A percentile compares a stretch with the other conserved stretches of the same genome.
These are phyloP conservation scores for Beta macrorhiza DNA, from an alignment of 179 eudicot genomes.

Conservation along the genomic window DNA sequence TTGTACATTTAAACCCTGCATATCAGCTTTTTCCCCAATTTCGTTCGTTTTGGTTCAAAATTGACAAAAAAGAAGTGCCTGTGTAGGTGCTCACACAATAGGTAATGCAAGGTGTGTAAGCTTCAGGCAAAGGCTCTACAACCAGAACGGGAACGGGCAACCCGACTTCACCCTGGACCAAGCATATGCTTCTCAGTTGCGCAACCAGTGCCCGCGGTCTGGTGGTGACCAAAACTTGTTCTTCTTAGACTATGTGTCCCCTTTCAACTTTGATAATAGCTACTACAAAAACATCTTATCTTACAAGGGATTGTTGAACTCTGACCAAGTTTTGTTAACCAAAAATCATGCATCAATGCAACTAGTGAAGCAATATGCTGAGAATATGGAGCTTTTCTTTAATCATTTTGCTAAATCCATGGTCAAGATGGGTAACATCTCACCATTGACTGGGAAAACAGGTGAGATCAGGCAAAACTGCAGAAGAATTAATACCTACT, in stretches of 20 bases:
- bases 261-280: constrained; percentile 61
- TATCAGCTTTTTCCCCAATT: too few species aligned
- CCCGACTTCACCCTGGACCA: constrained; percentile 52
- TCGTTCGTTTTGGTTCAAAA: too few species aligned
- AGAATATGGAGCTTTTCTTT: constrained; percentile 50
- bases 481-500: constrained; percentile 52
- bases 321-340: constrained; percentile 68
- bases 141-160: constrained; percentile 50
- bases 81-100: constrained; percentile 78
- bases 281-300: constrained; percentile 67
- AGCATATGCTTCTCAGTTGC: constrained; percentile 48
- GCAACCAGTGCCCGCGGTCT: constrained; percentile 57
- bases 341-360: constrained; percentile 38
- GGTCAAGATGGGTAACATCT: constrained; percentile 78
- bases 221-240: constrained; percentile 75
- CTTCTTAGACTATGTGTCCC: constrained; percentile 53
- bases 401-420: constrained; percentile 73
- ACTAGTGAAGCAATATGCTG: constrained; percentile 70
- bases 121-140: constrained; percentile 82
- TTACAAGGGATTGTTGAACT: constrained; percentile 52
- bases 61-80: not conserved
- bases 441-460: constrained; percentile 57
- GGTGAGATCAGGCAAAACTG: constrained; percentile 76
- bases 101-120: constrained; percentile 77
- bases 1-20: too few species aligned